Base-by-base conservation (phyloP, 805 yeast genomes). In the Candida endomychidarum region DNA sequence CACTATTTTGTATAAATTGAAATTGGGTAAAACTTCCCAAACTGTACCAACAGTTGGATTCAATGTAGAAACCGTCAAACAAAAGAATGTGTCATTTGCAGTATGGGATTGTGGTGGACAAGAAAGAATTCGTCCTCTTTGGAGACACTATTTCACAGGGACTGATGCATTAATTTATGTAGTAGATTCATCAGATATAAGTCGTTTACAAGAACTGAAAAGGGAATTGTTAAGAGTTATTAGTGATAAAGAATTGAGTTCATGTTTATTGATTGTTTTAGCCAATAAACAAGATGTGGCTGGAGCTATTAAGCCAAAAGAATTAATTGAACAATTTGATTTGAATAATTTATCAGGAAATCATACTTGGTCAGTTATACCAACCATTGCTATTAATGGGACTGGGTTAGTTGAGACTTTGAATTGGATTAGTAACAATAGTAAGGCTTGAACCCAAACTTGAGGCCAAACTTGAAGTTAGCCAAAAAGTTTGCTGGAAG, bases 71-170 rank as follows among this genome's bases (percentile, higher is more conserved):
- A 83, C 91, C 3, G 86, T 86, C 47, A 80, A 84, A 42, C 86
- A 83, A 63, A 83, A 82, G 59, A 85, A 85, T 60, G 82, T 86
- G 43, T 81, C 85, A 41, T 85, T 86, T 67, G 87, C 88, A 45
- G 89, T 86, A 58, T 86, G 95, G 95, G 95, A 86, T 63, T 93
- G 93, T 46, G 97, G 97, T 66, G 97, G 96, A 59, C 97, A 88
- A 69, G 95, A 86, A 55, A 74, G 95, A 61, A 78, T 89, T 51
- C 78, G 96, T 57, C 95, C 95, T 0, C 72, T 90, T 43, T 90
- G 98, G 97, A 80, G 96, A 63, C 96, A 90, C 59, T 90, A 90
- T 65, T 88, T 85, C 64, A 86, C 95, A 9, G 96, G 96, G 26
- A 87, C 96, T 4, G 85, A 88, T 57, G 96, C 96, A 8, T 74